Conservation (phyloP, 23 red algal species). For the Gracilaria vermiculophylla region DNA sequence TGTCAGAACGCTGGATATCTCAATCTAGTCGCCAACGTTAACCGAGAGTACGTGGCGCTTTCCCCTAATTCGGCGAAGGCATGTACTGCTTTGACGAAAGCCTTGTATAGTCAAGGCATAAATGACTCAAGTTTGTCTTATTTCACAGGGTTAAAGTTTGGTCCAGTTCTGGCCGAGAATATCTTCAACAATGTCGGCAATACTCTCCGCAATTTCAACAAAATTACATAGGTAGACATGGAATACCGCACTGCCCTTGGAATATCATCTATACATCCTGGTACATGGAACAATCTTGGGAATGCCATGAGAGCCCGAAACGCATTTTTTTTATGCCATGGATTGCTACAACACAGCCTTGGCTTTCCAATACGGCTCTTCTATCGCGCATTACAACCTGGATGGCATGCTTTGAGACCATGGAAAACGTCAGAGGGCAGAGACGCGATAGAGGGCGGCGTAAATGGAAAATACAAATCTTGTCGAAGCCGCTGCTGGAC, state of each 20-base stretch:
- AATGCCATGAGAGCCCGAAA: constrained; percentile 59
- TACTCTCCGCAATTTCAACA: constrained; percentile 19
- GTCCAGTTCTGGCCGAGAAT: constrained; percentile 35
- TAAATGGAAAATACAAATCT: constrained; percentile 39
- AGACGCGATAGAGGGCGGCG: constrained; percentile 62
- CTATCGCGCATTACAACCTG: constrained; percentile 63
- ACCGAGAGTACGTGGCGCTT: constrained; percentile 38
- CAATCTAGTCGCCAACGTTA: constrained; percentile 29
- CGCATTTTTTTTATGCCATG: constrained; percentile 46
- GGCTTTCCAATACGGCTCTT: constrained; percentile 27
- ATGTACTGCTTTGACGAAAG: neutral
- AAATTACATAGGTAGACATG: constrained; percentile 43
- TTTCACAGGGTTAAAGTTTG: constrained; percentile 17
- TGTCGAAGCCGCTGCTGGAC: constrained; percentile 54
- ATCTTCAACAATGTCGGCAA: constrained; percentile 63
- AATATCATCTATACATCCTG: constrained; percentile 48
- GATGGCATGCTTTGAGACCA: constrained; percentile 59
- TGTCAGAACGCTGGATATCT: constrained; percentile 22
- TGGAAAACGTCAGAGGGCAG: constrained; percentile 52
- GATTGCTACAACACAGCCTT: constrained; percentile 38
- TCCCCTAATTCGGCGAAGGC: constrained; percentile 41
- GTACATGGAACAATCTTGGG: constrained; percentile 68
- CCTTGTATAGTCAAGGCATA: constrained; percentile 22
- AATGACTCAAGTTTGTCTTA: neutral
- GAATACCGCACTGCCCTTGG: constrained; percentile 48